Evolutionary conservation across 352 stramenopile genomes (phyloP), one percentile per base, ranked within the genome.

Genomic region (Globisporangium paroecandrum): DNA sequence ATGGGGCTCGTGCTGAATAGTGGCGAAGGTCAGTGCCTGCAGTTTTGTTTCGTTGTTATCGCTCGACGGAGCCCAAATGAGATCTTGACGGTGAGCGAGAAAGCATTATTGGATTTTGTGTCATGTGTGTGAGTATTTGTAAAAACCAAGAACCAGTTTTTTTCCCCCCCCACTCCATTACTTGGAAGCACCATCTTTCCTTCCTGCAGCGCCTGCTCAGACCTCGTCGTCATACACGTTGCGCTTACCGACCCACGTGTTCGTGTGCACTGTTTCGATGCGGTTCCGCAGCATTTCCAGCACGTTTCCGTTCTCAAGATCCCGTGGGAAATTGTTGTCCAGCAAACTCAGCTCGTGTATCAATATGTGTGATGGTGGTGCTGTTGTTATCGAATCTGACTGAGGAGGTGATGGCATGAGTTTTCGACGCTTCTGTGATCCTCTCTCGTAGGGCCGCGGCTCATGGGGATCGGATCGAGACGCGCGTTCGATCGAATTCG

Each of bases 201-300:
- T 20, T 43, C 32, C 6, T 24, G 20, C 18, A 20, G 18, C 18
- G 20, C 15, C 43, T 51, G 18, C 18, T 71, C 83, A 94, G 8
- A 92, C 79, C 75, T 94, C 86, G 62, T 94, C 86, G 38, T 94
- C 86, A 68, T 94, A 94, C n/a, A 94, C 86, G 69, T 87, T 89
- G 25, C 82, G 77, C 59, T 79, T 80, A 62, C 64, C 76, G 46
- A 76, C 73, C 82, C 83, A 92, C 41, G 84, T 76, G 59, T 92
- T 91, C 32, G 78, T 91, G 32, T 66, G 79, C 49, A 93, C 62
- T 47, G 78, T 70, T 22, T 69, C 65, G n/a, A 91, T 79, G 13
- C 67, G 69, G 8, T 43, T 53, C 43, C 69, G 70, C 12, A 93
- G 69, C 0, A 58, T 56, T 6, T 70, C 51, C 3, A 91, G 63